Evolutionary conservation across 352 stramenopile genomes (phyloP).

Genomic region (Phytophthora hibernalis): DNA sequence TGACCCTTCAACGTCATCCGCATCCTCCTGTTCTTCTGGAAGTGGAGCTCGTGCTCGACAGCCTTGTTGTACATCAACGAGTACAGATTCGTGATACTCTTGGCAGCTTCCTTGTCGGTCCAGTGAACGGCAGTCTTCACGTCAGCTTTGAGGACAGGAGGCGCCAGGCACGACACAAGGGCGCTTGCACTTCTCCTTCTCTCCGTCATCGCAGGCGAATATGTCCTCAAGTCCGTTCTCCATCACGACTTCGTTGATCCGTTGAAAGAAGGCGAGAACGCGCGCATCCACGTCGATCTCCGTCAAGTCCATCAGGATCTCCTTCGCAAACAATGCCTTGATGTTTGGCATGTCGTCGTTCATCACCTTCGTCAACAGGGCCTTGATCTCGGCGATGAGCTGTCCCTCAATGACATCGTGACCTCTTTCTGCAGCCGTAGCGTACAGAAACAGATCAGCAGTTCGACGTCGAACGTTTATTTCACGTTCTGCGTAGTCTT

Average conservation of each 20-base stretch:
- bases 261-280: background rate
- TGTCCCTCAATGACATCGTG: background rate
- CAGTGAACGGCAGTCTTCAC: background rate
- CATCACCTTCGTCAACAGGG: background rate
- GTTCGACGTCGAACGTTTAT: background rate
- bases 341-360: background rate
- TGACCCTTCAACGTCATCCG: no score
- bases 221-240: background rate
- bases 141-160: background rate
- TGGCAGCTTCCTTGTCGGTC: background rate
- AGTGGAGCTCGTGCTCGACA: constrained; percentile 4
- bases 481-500: background rate
- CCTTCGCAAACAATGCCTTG: background rate
- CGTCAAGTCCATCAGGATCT: background rate
- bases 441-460: background rate
- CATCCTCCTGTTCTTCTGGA: constrained; percentile 9
- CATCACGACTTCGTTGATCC: background rate
- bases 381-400: background rate
- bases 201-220: background rate
- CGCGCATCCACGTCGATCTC: constrained; percentile 1
- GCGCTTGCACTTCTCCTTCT: background rate
- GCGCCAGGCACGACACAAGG: background rate
- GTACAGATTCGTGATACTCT: background rate
- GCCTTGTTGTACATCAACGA: background rate
- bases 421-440: background rate